These are phyloP conservation scores for Epichloe aotearoae DNA, from an alignment of 2,329 filamentous ascomycete species.

Conservation along the genomic window DNA sequence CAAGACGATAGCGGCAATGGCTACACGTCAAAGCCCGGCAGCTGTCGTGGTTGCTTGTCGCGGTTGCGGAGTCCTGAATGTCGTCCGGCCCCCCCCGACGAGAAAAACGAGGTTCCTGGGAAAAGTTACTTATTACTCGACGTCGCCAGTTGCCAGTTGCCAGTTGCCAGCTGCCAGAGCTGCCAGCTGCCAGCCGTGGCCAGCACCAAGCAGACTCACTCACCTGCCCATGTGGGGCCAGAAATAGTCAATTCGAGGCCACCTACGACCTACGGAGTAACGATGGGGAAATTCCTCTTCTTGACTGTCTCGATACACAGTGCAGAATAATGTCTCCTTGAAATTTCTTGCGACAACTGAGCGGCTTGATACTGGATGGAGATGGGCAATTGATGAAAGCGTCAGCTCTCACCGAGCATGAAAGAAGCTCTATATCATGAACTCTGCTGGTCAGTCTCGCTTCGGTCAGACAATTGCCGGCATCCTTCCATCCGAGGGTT, in stretches of 20 bases:
- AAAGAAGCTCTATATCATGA: neutral
- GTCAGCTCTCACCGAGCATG: neutral
- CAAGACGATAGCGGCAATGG: constrained; percentile 4
- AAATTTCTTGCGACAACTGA: neutral
- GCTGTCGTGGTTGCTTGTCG: neutral
- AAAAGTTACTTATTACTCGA: neutral
- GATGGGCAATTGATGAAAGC: neutral
- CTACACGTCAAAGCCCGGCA: constrained; percentile 1
- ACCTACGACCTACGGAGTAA: too few relatives aligned
- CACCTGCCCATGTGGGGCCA: neutral
- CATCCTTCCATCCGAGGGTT: neutral
- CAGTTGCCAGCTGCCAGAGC: neutral
- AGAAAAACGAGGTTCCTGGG: neutral
- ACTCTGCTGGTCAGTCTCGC: too few relatives aligned
- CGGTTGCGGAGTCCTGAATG: neutral
- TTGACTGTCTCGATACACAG: too few relatives aligned
- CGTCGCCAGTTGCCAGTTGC: neutral
- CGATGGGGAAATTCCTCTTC: too few relatives aligned
- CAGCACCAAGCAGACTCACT: neutral
- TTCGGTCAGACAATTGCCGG: neutral
- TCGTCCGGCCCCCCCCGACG: neutral
- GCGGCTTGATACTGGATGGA: neutral
- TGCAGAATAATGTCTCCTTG: too few relatives aligned
- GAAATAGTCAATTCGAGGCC: too few relatives aligned
- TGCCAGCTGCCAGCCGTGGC: neutral